These are phyloP conservation scores for Yamadazyma sp. DNA, from an alignment of 805 yeast genomes.

Conservation along the genomic window DNA sequence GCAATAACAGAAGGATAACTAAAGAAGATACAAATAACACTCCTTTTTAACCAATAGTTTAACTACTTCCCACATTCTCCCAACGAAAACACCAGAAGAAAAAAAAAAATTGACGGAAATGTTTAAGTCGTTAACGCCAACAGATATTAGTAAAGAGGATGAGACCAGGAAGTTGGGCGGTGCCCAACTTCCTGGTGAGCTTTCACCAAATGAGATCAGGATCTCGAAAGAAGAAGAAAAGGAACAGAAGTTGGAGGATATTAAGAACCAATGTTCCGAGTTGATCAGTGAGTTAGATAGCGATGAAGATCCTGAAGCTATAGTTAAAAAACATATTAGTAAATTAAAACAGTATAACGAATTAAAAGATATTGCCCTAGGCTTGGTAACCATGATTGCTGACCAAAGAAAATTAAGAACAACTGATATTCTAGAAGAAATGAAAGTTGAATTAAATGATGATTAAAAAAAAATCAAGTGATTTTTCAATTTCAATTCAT, in stretches of 20 bases:
- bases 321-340: conserved; percentile 51
- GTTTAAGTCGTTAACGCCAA: conserved; percentile 8
- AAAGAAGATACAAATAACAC: too few relatives aligned
- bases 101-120: neutral
- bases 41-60: too few relatives aligned
- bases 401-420: conserved; percentile 50
- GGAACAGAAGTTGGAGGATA: conserved; percentile 21
- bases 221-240: neutral
- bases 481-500: too few relatives aligned
- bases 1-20: too few relatives aligned
- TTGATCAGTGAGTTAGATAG: conserved; percentile 31
- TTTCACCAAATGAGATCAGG: neutral
- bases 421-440: conserved; percentile 50
- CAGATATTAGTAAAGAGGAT: conserved; percentile 5
- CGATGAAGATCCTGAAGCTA: conserved; percentile 39
- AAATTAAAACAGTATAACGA: conserved; percentile 59
- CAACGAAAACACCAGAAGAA: neutral
- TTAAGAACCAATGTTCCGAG: conserved; percentile 29
- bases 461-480: too few relatives aligned
- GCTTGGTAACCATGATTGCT: conserved; percentile 57
- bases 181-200: neutral
- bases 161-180: too few relatives aligned
- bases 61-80: too few relatives aligned
- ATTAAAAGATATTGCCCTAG: conserved; percentile 57
- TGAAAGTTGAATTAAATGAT: conserved; percentile 20